Conservation (phyloP, 2,329 filamentous ascomycete species). For the Apiospora phragmitis region DNA sequence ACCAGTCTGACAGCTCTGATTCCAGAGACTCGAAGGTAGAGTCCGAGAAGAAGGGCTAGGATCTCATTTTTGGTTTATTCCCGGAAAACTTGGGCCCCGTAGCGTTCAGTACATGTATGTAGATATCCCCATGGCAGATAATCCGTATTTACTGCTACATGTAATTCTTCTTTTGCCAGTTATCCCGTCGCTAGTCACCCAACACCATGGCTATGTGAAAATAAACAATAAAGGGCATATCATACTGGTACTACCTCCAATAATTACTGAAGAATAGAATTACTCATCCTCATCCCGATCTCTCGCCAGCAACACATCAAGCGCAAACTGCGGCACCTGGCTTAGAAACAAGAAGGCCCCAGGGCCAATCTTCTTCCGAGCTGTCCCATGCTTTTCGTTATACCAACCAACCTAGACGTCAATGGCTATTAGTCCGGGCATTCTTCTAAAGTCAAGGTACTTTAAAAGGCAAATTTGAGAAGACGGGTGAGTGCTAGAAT, state of each 20-base stretch:
- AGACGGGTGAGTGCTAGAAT: no score
- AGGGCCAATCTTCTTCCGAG: neutral
- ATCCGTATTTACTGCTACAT: neutral
- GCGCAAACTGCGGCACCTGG: neutral
- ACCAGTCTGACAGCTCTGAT: neutral
- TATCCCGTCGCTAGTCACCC: no score
- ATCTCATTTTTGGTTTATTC: neutral
- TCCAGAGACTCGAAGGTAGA: neutral
- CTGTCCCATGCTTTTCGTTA: neutral
- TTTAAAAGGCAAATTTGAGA: no score
- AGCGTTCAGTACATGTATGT: no score
- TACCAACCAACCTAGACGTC: neutral
- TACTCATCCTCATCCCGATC: neutral
- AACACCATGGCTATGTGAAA: neutral
- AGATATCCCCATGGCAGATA: neutral
- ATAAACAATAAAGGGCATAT: accelerated
- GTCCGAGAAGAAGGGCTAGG: neutral
- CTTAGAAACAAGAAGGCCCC: neutral
- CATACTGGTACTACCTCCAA: neutral
- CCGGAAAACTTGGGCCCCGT: no score
- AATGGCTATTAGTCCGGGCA: neutral
- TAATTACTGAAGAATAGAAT: neutral
- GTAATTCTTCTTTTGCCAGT: neutral
- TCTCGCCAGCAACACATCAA: neutral
- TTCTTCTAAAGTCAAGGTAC: neutral